A percentile compares a stretch with the other conserved stretches of the same genome.
Conservation (phyloP, 1,284 basidiomycete genomes). For the Lignosus rhinocerotis region DNA sequence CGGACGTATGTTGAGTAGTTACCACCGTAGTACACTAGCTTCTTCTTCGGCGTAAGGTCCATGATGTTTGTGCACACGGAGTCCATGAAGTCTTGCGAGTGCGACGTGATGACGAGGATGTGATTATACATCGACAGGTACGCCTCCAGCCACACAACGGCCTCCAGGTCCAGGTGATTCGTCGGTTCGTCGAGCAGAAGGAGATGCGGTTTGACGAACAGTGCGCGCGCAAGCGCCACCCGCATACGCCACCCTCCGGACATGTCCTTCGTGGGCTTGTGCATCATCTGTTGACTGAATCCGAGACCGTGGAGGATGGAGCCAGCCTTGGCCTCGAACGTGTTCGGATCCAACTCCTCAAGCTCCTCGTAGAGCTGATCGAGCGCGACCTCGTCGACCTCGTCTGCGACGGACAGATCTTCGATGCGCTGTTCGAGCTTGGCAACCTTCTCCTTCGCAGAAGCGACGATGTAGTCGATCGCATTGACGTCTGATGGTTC, state of each 20-base stretch:
- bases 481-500: constrained; percentile 97
- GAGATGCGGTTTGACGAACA: constrained; percentile 96
- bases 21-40: constrained; percentile 91
- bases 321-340: constrained; percentile 95
- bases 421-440: constrained; percentile 94
- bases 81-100: constrained; percentile 99
- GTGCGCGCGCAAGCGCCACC: constrained; percentile 92
- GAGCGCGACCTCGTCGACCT: constrained; percentile 83
- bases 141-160: constrained; percentile 98
- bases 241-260: constrained; percentile 99
- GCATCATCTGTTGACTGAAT: constrained; percentile 92
- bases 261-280: constrained; percentile 97
- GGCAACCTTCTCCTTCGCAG: constrained; percentile 94
- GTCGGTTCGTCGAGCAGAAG: constrained; percentile 89
- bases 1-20: constrained; percentile 97
- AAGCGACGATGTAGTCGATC: constrained; percentile 93
- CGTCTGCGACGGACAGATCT: constrained; percentile 87
- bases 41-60: constrained; percentile 90
- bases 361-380: constrained; percentile 95
- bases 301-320: constrained; percentile 97
- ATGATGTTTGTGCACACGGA: constrained; percentile 96
- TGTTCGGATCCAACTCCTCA: constrained; percentile 94
- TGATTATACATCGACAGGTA: constrained; percentile 98
- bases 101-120: constrained; percentile 94
- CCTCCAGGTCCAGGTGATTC: constrained; percentile 88